Evolutionary conservation across 495 filamentous ascomycete genomes (phyloP), one percentile per base, ranked within the genome.

Genomic region (Aspergillus steynii): DNA sequence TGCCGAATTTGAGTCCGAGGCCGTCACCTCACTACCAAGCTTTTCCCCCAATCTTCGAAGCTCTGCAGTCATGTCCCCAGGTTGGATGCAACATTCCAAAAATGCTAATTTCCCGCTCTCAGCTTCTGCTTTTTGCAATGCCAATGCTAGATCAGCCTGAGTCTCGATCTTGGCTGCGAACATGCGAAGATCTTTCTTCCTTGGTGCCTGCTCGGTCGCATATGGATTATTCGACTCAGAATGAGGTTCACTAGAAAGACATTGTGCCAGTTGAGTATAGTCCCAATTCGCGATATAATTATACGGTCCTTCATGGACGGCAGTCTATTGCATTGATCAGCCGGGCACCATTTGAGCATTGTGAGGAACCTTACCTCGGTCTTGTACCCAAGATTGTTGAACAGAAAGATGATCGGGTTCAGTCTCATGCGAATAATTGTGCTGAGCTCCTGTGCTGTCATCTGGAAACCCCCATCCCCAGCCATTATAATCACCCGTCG

Each of bases 391-490:
- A 85, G 81, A 66, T 90, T 89, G 71, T 85, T 83, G 60, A 89
- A 86, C 26, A 90, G 81, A 65, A 88, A 85, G 61, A 92, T 83
- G 61, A 88, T 90, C 10, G 87, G 77, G 52, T 86, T 82, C 26
- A 90, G 67, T 6, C 74, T 73, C 49, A 86, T 81, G 5, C 84
- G 82, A 42, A 92, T 78, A 76, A 91, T 89, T 14, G 89, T 90
- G 65, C 82, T 83, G 49, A 93, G 70, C 67, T 90, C 88, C 64
- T 92, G 89, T 3, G 74, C 84, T 0, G 89, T 90, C 28, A 92
- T 77, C 65, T 93, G 88, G 65, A 92, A 83, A 37, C 81, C 84
- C 26, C 90, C 90, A 67, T 93, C 90, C 31, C 89, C 90, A 10
- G 86, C 87, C 64, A 91, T 84, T 56, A 93, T 73, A 62, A 93